phyloP scores from a whole-genome alignment of 1,284 basidiomycete genomes.

The Mycocalia duriaeana region DNA sequence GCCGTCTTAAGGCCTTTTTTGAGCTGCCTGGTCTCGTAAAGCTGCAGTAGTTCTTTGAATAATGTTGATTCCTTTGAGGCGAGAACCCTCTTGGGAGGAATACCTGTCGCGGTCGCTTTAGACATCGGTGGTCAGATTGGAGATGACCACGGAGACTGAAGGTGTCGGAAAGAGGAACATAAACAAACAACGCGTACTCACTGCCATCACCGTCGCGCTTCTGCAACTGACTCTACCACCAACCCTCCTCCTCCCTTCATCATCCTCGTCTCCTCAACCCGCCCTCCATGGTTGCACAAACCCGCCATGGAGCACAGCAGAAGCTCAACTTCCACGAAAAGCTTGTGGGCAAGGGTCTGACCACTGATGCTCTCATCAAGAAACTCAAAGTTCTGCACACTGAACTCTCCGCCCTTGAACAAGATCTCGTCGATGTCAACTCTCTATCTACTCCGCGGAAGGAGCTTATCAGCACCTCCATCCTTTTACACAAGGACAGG shows the following conservation, averaged over 20 bases:
- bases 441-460: slow-evolving; percentile 70
- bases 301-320: slow-evolving; percentile 53
- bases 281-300: slow-evolving; percentile 61
- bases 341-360: slow-evolving; percentile 63
- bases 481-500: slow-evolving; percentile 90
- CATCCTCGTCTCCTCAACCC: slow-evolving; percentile 12
- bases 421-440: slow-evolving; percentile 75
- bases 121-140: slow-evolving; percentile 25
- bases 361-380: slow-evolving; percentile 77
- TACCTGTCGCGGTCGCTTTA: slow-evolving; percentile 26
- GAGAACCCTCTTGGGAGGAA: slow-evolving; percentile 45
- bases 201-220: slow-evolving; percentile 6
- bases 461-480: slow-evolving; percentile 76
- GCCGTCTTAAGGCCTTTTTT: slow-evolving; percentile 90
- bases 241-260: slow-evolving; percentile 16
- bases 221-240: slow-evolving; percentile 5
- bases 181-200: slow-evolving; percentile 38
- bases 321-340: slow-evolving; percentile 78
- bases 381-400: slow-evolving; percentile 79
- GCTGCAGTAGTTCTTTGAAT: slow-evolving; percentile 85
- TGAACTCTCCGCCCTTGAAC: slow-evolving; percentile 83
- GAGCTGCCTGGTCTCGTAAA: slow-evolving; percentile 89
- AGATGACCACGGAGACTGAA: too few species aligned
- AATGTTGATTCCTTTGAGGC: slow-evolving; percentile 82
- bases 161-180: slow-evolving; percentile 19